Conservation (phyloP, 140 eudicot genomes). For the Oenanthe javanica region DNA sequence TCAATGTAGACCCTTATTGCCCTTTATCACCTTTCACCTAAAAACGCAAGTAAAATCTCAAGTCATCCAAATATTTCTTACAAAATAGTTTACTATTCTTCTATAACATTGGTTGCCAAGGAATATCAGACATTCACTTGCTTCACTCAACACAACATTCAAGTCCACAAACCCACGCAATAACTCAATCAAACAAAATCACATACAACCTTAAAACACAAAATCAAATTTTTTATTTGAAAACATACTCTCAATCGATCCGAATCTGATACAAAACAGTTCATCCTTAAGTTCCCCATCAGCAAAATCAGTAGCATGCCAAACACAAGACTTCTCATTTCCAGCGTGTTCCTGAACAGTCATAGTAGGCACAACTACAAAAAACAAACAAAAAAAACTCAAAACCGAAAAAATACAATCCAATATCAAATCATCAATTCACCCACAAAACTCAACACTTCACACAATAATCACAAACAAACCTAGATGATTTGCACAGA, state of each 20-base stretch:
- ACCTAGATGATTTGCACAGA: slow-evolving; percentile 82
- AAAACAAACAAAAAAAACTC: background rate
- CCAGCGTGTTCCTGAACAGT: slow-evolving; percentile 83
- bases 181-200: background rate
- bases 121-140: background rate
- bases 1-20: background rate
- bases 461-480: background rate
- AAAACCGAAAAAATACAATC: slow-evolving; percentile 1
- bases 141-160: background rate
- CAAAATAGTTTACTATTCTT: background rate
- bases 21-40: background rate
- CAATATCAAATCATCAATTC: background rate
- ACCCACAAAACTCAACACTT: background rate
- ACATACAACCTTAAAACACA: background rate
- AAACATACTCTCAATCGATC: slow-evolving; percentile 62
- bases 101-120: background rate
- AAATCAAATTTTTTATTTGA: background rate
- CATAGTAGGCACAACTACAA: slow-evolving; percentile 51
- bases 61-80: background rate
- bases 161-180: background rate
- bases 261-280: slow-evolving; percentile 62
- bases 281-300: slow-evolving; percentile 88
- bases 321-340: slow-evolving; percentile 75
- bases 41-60: too few species aligned
- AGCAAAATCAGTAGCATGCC: slow-evolving; percentile 83